These are phyloP conservation scores for Phytomonas francai DNA, from an alignment of 208 protist species.

Conservation along the genomic window DNA sequence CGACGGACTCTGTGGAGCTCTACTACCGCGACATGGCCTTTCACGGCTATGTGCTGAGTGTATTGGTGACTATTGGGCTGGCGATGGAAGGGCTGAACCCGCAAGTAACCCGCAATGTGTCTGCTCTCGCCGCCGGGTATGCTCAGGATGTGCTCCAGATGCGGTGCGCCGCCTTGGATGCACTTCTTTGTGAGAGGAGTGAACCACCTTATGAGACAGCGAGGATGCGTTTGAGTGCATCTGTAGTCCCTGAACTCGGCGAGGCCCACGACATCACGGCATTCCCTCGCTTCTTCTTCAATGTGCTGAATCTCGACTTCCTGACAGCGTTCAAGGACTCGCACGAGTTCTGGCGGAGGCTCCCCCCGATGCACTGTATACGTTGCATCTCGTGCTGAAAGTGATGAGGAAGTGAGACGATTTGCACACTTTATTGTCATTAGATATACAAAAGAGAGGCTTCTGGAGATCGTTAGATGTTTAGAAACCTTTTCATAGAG, in stretches of 20 bases:
- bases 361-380: slow-evolving; percentile 40
- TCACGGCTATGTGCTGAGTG: slow-evolving; percentile 45
- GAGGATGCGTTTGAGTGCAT: slow-evolving; percentile 9
- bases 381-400: slow-evolving; percentile 11
- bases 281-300: slow-evolving; percentile 34
- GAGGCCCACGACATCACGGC: slow-evolving; percentile 25
- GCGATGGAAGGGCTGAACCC: slow-evolving; percentile 39
- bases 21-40: slow-evolving; percentile 29
- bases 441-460: no score
- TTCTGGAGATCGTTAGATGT: not conserved
- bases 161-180: slow-evolving; percentile 20
- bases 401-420: no score
- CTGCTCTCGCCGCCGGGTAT: slow-evolving; percentile 19
- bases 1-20: slow-evolving; percentile 14
- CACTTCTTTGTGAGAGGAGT: slow-evolving; percentile 8
- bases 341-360: slow-evolving; percentile 22
- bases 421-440: no score
- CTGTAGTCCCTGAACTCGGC: slow-evolving; percentile 1
- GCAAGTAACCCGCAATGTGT: slow-evolving; percentile 31
- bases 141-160: slow-evolving; percentile 30
- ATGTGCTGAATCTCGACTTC: slow-evolving; percentile 14
- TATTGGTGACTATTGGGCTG: slow-evolving; percentile 41
- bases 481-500: not conserved
- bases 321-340: slow-evolving; percentile 17
- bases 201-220: slow-evolving; percentile 8